phyloP scores from a whole-genome alignment of 441 rosid species.

The Croton setiger region DNA sequence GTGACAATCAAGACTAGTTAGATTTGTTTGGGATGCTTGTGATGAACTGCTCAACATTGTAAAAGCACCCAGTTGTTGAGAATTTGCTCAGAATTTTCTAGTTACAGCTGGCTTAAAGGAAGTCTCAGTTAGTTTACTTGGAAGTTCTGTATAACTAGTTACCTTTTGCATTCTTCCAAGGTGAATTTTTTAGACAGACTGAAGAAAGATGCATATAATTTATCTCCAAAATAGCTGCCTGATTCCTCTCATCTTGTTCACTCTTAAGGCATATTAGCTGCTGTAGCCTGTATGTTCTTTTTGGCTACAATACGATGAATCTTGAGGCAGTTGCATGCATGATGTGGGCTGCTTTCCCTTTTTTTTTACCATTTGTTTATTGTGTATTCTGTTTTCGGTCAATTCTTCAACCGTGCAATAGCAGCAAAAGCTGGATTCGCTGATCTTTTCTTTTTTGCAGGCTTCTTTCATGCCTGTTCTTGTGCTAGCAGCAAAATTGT shows the following conservation, averaged over 20 bases:
- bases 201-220: not conserved
- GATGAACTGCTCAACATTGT: not conserved
- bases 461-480: constrained; percentile 98
- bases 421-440: not conserved
- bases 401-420: not conserved
- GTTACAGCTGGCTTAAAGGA: not conserved
- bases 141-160: not conserved
- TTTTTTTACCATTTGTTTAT: not conserved
- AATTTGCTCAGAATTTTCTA: not conserved
- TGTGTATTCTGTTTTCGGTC: constrained; percentile 1
- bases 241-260: not conserved
- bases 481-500: constrained; percentile 83
- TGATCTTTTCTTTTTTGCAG: constrained; percentile 31
- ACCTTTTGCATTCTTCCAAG: not conserved
- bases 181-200: not conserved
- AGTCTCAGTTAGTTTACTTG: not conserved
- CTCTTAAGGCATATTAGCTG: not conserved
- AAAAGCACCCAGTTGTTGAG: not conserved
- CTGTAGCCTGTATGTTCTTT: not conserved
- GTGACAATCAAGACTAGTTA: not conserved
- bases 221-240: not conserved
- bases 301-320: not conserved
- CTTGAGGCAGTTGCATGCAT: not conserved
- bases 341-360: not conserved
- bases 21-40: not conserved